Evolutionary conservation across 1,139 yeast genomes (phyloP), one percentile per base, ranked within the genome.

Genomic region (Kurtzmaniella quercitrusa): DNA sequence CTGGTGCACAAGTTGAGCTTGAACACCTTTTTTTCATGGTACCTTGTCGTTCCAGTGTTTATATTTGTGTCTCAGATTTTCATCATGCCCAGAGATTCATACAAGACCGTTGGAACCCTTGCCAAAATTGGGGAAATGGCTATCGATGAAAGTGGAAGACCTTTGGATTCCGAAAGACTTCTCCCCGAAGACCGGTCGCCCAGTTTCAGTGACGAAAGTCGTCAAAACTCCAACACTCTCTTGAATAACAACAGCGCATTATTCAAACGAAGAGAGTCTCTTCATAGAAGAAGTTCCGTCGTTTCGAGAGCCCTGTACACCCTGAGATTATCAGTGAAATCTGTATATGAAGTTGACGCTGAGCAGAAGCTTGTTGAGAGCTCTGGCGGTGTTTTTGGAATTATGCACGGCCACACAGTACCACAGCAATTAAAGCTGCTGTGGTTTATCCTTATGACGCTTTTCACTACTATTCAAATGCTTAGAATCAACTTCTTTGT

Each of bases 401-500:
- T 84, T 5, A 66, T 89, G 60, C 96, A 91, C 59, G 87, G 83
- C 3, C 65, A 68, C 36, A 51, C 84, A 1, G 75, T 84, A n/a
- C 49, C 54, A 11, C 74, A 75, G 39, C 98, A 91, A 64, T 65
- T 89, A 44, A 66, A 63, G 38, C 78, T 93, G 3, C 82, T 84
- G 9, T 88, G 96, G 94, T 91, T 88, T 59, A 57, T 73, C 41
- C 66, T 88, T 43, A 84, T 88, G 85, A 77, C 88, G 18, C 57
- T 79, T 3, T 88, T 88, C 61, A 85, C 96, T 5, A 78, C 91
- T 2, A 76, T 88, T 44, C 95, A 88, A 61, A 88, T 89, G 96
- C 74, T 91, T 42, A 74, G 96, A 59, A 85, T 89, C 51, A 91
- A 91, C 64, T 89, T 85, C 61, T 91, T 88, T 61, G 94, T 91